phyloP scores from a whole-genome alignment of 495 filamentous ascomycete genomes.

The Hypoxylon subgilvum region DNA sequence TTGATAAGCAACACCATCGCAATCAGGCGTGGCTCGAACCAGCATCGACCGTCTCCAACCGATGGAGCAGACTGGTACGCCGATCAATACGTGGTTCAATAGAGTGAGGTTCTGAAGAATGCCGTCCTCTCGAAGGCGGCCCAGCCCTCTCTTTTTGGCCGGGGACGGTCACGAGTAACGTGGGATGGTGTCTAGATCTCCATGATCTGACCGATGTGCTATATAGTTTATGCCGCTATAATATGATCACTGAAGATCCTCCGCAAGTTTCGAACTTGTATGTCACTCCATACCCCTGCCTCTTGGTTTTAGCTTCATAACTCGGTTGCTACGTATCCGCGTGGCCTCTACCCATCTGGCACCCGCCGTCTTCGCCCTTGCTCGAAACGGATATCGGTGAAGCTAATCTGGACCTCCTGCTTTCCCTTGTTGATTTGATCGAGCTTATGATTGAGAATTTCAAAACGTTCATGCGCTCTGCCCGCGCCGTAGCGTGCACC shows the following conservation, averaged over 20 bases:
- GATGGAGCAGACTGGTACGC: background rate
- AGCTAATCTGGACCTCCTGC: conserved; percentile 10
- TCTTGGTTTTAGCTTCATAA: conserved; percentile 24
- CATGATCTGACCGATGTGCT: conserved; percentile 33
- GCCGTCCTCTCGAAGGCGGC: background rate
- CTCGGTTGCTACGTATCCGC: conserved; percentile 30
- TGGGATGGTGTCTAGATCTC: conserved; percentile 21
- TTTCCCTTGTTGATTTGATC: background rate
- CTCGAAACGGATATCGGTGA: conserved; percentile 32
- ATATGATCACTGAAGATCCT: conserved; percentile 36
- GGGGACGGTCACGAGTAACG: conserved; percentile 1
- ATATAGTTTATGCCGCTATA: conserved; percentile 21
- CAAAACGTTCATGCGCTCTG: too few species aligned
- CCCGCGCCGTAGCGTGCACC: too few species aligned
- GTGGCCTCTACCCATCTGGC: conserved; percentile 23
- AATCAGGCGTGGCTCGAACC: background rate
- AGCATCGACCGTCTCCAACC: conserved; percentile 3
- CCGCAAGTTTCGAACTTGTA: conserved; percentile 19
- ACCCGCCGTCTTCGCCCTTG: conserved; percentile 10
- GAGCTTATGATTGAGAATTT: too few species aligned
- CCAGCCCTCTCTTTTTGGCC: background rate
- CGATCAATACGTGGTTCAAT: background rate
- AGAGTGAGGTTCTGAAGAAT: background rate
- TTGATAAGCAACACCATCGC: conserved; percentile 10
- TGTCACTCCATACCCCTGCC: conserved; percentile 28